Base-by-base conservation (phyloP, 1,139 yeast genomes). In the Lizanozyma gosingica region DNA sequence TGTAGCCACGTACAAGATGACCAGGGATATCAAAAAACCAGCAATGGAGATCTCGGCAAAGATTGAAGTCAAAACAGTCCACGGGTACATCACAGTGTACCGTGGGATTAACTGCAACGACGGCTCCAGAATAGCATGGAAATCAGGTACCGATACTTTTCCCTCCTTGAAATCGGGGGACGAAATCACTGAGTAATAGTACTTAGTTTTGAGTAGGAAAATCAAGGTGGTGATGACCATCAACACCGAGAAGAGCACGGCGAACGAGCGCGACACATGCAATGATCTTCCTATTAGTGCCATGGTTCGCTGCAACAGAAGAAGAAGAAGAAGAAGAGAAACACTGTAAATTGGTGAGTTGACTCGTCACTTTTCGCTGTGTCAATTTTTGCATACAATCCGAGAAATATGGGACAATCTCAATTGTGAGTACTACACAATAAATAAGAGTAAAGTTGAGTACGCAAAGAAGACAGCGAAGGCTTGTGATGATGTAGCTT, bases 61-160 rank as follows among this genome's bases (percentile, higher is more conserved):
- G 15, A 85, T 72, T 0, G 94, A 71, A 2, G 85, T 74, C 32
- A 79, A 52, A n/a, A 86, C 50, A 1, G 85, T 85, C 90, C 94
- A 83, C 3, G 95, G 95, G 46, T 77, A 72, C 43, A 62, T 62
- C 3, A 81, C 54, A 0, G 84, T 73, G 40, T 70, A 64, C 17
- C 71, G 63, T 3, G 96, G 95, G 4, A 86, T 75, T 56, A 86
- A 64, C 56, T 85, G 90, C 41, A 87, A 53, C 41, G 71, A 67
- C 1, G 95, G 86, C 2, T 80, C 71, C 29, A 62, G 55, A 37
- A 80, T 65, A 39, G 67, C 65, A 40, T 61, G 62, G 43, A 69
- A 63, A 22, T 27, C 9, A 14, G 29, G 29, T 6, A 22, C 29
- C 9, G 29, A 6, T 22, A 22, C 29, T 22, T 22, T 22, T 6